phyloP scores from a whole-genome alignment of 2,329 filamentous ascomycete genomes.

The Magnaporthales sp. region DNA sequence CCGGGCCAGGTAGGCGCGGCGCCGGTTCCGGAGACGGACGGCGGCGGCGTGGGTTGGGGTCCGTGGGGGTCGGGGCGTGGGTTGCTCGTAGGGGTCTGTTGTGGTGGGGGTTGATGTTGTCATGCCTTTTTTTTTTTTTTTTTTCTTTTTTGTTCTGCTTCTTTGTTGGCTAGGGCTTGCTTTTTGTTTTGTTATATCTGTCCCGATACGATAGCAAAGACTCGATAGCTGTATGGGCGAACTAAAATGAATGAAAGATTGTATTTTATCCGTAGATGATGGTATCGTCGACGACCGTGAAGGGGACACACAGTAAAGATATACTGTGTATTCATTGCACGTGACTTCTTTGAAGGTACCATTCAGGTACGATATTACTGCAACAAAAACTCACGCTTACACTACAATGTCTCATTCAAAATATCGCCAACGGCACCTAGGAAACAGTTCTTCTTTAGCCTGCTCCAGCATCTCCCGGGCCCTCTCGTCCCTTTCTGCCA shows the following conservation, averaged over 20 bases:
- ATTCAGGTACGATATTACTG: background rate
- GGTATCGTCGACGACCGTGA: background rate
- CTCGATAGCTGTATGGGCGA: too few relatives aligned
- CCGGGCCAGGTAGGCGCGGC: slow-evolving; percentile 65
- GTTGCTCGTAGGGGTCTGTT: slow-evolving; percentile 12
- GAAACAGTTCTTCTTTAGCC: too few relatives aligned
- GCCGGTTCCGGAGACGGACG: slow-evolving; percentile 63
- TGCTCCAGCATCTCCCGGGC: slow-evolving; percentile 12
- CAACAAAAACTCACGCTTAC: background rate
- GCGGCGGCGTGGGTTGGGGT: slow-evolving; percentile 31
- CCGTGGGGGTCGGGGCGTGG: slow-evolving; percentile 33
- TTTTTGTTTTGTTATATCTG: too few relatives aligned
- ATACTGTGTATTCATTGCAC: background rate
- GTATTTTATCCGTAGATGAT: background rate
- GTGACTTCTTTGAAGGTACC: background rate
- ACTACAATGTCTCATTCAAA: background rate
- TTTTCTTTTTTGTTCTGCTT: background rate
- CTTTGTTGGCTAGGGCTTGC: too few relatives aligned
- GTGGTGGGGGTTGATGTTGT: slow-evolving; percentile 4
- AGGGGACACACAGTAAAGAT: background rate
- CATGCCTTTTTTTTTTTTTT: background rate
- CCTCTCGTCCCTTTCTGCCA: background rate
- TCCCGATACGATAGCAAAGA: too few relatives aligned
- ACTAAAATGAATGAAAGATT: background rate
- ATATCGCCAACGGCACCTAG: too few relatives aligned